phyloP scores from a whole-genome alignment of 179 eudicot genomes.

The Silene noctiflora region DNA sequence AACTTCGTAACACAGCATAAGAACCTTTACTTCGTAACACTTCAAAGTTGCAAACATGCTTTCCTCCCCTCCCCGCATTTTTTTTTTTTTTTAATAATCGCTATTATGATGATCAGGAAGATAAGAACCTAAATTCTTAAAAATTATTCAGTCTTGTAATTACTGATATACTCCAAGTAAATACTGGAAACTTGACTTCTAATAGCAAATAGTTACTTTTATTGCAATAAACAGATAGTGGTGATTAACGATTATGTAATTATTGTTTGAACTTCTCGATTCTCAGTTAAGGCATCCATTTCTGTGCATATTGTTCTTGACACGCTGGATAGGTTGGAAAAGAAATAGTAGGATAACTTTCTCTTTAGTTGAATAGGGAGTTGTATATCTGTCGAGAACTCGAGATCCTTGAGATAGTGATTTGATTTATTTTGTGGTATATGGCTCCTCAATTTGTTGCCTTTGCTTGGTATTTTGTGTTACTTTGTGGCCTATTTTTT shows the following conservation, averaged over 20 bases:
- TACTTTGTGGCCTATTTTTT: background rate
- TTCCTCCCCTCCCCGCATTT: too few relatives aligned
- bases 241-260: background rate
- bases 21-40: too few relatives aligned
- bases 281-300: background rate
- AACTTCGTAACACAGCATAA: too few relatives aligned
- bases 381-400: background rate
- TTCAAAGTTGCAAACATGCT: too few relatives aligned
- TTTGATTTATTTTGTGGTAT: background rate
- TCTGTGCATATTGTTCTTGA: background rate
- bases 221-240: background rate
- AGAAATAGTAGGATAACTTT: background rate
- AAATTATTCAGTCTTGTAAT: too few relatives aligned
- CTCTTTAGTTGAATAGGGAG: background rate
- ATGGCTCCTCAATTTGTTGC: background rate
- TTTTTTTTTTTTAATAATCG: too few relatives aligned
- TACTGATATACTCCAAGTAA: too few relatives aligned
- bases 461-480: background rate
- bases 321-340: background rate
- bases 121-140: too few relatives aligned
- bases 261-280: background rate
- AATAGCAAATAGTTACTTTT: background rate
- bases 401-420: constrained; percentile 6
- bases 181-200: background rate
- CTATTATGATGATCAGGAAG: too few relatives aligned